Evolutionary conservation across 176 grass and related monocot species (phyloP).

Genomic region (Triticum monococcum): DNA sequence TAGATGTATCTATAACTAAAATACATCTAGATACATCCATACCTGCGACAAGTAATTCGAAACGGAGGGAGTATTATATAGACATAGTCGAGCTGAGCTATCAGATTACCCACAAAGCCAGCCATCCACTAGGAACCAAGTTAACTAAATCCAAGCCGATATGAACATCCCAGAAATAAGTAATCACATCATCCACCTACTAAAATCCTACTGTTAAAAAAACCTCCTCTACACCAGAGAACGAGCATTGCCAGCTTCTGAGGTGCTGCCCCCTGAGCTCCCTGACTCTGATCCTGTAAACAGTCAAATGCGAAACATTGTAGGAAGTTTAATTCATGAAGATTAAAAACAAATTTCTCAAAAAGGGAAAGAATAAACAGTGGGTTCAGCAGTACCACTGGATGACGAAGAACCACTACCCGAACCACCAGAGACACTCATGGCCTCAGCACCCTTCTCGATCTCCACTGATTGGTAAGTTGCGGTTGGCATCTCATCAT

Average conservation of each 20-base stretch:
- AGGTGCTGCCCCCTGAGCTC: slow-evolving; percentile 52
- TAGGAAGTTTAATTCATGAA: background rate
- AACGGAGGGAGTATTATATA: no score
- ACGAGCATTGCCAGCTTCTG: slow-evolving; percentile 36
- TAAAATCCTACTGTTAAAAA: slow-evolving; percentile 35
- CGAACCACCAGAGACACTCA: slow-evolving; percentile 54
- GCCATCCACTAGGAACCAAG: slow-evolving; percentile 7
- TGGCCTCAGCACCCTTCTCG: slow-evolving; percentile 57
- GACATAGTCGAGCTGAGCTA: slow-evolving; percentile 17
- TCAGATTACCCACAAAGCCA: slow-evolving; percentile 12
- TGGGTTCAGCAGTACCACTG: slow-evolving; percentile 46
- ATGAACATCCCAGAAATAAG: background rate
- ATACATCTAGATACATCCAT: no score
- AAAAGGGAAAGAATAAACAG: background rate
- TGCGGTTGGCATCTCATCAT: slow-evolving; percentile 68
- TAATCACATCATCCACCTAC: background rate
- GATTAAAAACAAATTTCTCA: background rate
- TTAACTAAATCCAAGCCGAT: slow-evolving; percentile 2
- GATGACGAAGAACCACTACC: slow-evolving; percentile 64
- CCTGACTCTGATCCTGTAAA: slow-evolving; percentile 58
- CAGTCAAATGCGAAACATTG: background rate
- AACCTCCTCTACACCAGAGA: slow-evolving; percentile 20
- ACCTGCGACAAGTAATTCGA: no score
- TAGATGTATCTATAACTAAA: no score
- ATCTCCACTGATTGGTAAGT: slow-evolving; percentile 83